phyloP scores from a whole-genome alignment of 2,329 filamentous ascomycete species.

The Fusarium succisae region DNA sequence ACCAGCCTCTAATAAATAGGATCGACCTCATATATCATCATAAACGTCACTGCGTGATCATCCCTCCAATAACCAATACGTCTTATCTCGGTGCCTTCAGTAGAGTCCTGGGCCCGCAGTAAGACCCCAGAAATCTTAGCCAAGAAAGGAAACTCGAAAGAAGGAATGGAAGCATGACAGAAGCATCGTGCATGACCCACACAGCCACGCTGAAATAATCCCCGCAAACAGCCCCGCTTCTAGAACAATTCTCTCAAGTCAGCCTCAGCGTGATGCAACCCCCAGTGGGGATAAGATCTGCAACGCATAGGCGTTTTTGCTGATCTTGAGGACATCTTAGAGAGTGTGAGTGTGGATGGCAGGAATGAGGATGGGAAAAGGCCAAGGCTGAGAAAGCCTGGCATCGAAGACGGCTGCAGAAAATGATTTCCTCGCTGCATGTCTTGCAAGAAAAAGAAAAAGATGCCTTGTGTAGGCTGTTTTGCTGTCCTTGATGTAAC shows the following conservation, averaged over 20 bases:
- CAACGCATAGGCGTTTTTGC: conserved; percentile 32
- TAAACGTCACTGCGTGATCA: conserved; percentile 32
- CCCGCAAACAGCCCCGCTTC: conserved; percentile 41
- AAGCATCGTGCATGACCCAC: conserved; percentile 30
- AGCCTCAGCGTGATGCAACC: conserved; percentile 35
- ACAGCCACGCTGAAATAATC: conserved; percentile 30
- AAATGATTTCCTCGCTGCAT: not conserved
- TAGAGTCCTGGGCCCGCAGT: conserved; percentile 3
- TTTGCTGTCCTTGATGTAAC: conserved; percentile 7
- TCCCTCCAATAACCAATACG: conserved; percentile 21
- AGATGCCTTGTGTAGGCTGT: conserved; percentile 12
- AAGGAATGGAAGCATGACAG: conserved; percentile 36
- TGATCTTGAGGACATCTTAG: conserved; percentile 10
- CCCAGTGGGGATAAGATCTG: conserved; percentile 29
- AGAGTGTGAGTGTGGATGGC: conserved; percentile 1
- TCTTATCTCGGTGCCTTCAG: conserved; percentile 36
- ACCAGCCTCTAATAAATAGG: conserved; percentile 18
- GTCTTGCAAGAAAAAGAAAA: not conserved
- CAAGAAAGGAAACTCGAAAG: conserved; percentile 34
- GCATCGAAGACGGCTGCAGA: not conserved
- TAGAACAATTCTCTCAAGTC: conserved; percentile 47
- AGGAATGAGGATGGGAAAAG: conserved; percentile 17
- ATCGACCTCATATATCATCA: conserved; percentile 32
- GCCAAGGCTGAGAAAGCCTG: conserved; percentile 23
- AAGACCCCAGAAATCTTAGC: not conserved